Evolutionary conservation across 495 filamentous ascomycete species (phyloP), one percentile per base, ranked within the genome.

Genomic region (Aspergillus bertholletiae): DNA sequence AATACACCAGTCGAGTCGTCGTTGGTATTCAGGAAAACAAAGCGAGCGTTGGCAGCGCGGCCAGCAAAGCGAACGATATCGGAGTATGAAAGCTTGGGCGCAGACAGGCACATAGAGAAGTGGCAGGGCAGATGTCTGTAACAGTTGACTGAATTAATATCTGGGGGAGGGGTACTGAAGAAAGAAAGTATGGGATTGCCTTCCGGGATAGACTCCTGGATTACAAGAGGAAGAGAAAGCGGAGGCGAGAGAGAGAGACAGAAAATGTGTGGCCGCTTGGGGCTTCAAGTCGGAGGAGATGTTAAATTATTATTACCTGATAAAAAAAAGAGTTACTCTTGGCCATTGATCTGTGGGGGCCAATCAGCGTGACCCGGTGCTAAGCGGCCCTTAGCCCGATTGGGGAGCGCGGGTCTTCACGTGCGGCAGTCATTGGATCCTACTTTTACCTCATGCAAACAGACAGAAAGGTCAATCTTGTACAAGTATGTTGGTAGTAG

Each of bases 71-170:
- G 56, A 49, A 60, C 66, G 46, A 68, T 62, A 66, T 63, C 66
- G 57, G 66, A 67, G 46, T 65, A 71, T 39, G 67, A 60, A 41
- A 61, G 60, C 47, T 63, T 48, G 44, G 69, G 62, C 60, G 62
- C 68, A 72, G 68, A 67, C 50, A 64, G 65, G 62, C 63, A 70
- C 64, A 73, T 76, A 73, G 68, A 73, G 67, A 67, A 72, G 39
- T 62, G 51, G 56, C 55, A 40, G 45, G 40, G 54, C 24, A 45
- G 32, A 8, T 20, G 53, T 30, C 18, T 32, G 26, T 12, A 43
- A n/a, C n/a, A n/a, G n/a, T n/a, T n/a, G n/a, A n/a, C n/a, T n/a
- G n/a, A n/a, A n/a, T n/a, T n/a, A n/a, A n/a, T n/a, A n/a, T n/a
- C n/a, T n/a, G n/a, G n/a, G n/a, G n/a, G n/a, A n/a, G n/a, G n/a